Percentiles rank a stretch among this genome's conserved stretches.
phyloP scores from a whole-genome alignment of 2,329 filamentous ascomycete genomes.

The Fusarium duplospermum region DNA sequence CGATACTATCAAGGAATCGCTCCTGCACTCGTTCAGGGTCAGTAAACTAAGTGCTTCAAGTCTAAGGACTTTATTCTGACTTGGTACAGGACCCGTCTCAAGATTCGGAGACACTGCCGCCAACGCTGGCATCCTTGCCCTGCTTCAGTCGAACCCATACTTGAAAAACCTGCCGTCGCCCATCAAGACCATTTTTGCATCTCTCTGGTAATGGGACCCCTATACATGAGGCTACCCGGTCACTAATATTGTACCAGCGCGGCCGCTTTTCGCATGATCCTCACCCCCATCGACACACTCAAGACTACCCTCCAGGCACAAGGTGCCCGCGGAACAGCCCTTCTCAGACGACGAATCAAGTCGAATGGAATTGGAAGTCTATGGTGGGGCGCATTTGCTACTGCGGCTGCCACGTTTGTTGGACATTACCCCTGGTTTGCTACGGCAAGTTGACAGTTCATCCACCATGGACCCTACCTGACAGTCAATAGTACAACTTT shows the following conservation, averaged over 20 bases:
- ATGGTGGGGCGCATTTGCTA: slow-evolving; percentile 63
- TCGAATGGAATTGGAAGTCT: slow-evolving; percentile 57
- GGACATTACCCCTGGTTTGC: slow-evolving; percentile 64
- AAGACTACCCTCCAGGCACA: slow-evolving; percentile 63
- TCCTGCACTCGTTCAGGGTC: slow-evolving; percentile 59
- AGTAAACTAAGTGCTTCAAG: fast-evolving
- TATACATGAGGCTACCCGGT: background rate
- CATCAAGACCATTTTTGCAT: slow-evolving; percentile 60
- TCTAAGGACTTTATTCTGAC: background rate
- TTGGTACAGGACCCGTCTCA: slow-evolving; percentile 53
- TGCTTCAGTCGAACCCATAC: slow-evolving; percentile 60
- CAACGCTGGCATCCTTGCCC: slow-evolving; percentile 61
- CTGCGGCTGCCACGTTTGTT: slow-evolving; percentile 60
- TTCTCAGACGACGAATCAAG: slow-evolving; percentile 58
- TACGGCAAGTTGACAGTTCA: slow-evolving; percentile 47
- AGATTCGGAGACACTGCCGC: slow-evolving; percentile 62
- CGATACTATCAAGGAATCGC: slow-evolving; percentile 60
- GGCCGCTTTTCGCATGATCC: slow-evolving; percentile 59
- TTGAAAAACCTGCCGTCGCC: slow-evolving; percentile 56
- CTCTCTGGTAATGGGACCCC: slow-evolving; percentile 49
- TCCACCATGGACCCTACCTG: background rate
- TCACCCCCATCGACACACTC: slow-evolving; percentile 62
- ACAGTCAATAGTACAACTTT: slow-evolving; percentile 54
- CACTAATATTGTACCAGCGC: slow-evolving; percentile 45
- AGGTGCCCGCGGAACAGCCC: slow-evolving; percentile 54